Evolutionary conservation across 371 early-diverging fungal genomes (phyloP), one percentile per base, ranked within the genome.

Genomic region (Sporodiniella umbellata): DNA sequence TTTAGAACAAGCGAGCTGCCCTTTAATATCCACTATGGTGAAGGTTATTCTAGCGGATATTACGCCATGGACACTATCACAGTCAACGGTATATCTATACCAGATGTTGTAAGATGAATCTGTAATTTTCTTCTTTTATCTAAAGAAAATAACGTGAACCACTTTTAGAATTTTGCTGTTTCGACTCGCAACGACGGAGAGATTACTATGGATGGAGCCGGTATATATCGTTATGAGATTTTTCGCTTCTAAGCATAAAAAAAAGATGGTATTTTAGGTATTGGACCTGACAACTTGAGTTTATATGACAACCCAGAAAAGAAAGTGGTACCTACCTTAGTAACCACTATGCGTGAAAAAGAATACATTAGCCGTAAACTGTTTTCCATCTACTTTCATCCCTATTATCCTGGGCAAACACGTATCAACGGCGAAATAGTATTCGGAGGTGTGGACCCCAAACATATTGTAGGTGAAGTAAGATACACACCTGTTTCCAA

Each of bases 181-280:
- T 75, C 75, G 11, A 49, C 66, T 53, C 46, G 48, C 17, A 75
- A 75, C 43, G 75, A 75, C 56, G 75, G 75, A 7, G 71, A 75
- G 54, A 43, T 75, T 12, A 64, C 67, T 1, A 50, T 28, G 1
- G 62, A 58, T 28, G 72, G 72, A 5, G 74, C 74, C 18, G 60
- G 62, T 60, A 51, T n/a, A n/a, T n/a, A n/a, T n/a, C n/a, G n/a
- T n/a, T n/a, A n/a, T n/a, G n/a, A n/a, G n/a, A n/a, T n/a, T n/a
- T n/a, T n/a, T n/a, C n/a, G n/a, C n/a, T n/a, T 21, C 6, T 15
- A 39, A 26, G 10, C 21, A 23, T 12, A 23, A 28, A 2, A 3
- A 12, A 42, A 19, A 63, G 74, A 73, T 47, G 74, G 74, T 33
- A 75, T 75, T 33, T 31, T 75, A 18, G 75, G 69, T 5, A 55